phyloP scores from a whole-genome alignment of 2,329 filamentous ascomycete genomes.

The Nemania abortiva region DNA sequence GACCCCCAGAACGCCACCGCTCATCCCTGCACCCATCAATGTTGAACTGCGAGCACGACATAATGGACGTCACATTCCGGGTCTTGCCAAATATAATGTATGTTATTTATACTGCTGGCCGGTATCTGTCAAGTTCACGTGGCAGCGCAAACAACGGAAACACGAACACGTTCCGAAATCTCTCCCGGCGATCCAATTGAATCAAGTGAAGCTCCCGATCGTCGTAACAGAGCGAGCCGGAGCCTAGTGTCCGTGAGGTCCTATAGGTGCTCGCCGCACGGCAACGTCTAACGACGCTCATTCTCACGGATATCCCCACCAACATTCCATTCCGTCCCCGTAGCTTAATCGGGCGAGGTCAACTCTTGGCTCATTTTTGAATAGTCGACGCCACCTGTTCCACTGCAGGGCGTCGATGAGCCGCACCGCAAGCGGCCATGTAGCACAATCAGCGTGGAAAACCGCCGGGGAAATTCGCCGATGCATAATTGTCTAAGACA shows the following conservation, averaged over 20 bases:
- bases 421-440: constrained; percentile 22
- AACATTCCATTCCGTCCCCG: constrained; percentile 17
- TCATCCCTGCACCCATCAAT: background rate
- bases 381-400: constrained; percentile 25
- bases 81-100: background rate
- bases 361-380: constrained; percentile 8
- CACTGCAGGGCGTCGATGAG: constrained; percentile 26
- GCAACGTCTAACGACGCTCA: constrained; percentile 16
- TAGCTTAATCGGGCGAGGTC: background rate
- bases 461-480: background rate
- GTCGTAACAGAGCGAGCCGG: constrained; percentile 9
- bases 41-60: constrained; percentile 3
- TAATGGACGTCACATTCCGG: background rate
- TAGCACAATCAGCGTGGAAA: constrained; percentile 3
- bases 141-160: constrained; percentile 10
- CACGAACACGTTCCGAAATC: constrained; percentile 2
- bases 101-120: background rate
- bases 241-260: constrained; percentile 6
- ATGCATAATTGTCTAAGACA: constrained; percentile 11
- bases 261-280: constrained; percentile 3
- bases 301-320: constrained; percentile 38
- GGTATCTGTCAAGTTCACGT: constrained; percentile 28
- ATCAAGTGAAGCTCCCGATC: constrained; percentile 20
- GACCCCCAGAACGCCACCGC: constrained; percentile 20
- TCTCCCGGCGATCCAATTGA: constrained; percentile 26